A percentile compares a stretch with the other conserved stretches of the same genome.
Evolutionary conservation across 192 early-diverging fungal species (phyloP).

Genomic region (Dissophora ornata): DNA sequence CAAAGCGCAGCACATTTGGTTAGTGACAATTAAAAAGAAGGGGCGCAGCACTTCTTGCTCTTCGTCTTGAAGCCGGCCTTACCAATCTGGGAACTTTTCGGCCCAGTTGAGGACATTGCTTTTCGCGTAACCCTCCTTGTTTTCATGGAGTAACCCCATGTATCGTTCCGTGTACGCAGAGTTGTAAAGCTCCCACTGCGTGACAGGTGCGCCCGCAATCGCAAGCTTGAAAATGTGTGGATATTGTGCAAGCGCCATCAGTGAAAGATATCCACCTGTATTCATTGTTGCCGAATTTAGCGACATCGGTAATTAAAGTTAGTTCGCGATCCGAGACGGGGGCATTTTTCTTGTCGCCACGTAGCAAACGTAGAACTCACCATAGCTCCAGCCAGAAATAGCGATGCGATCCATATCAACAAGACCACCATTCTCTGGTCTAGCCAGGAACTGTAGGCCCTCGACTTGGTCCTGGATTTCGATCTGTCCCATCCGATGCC

Average conservation of each 20-base stretch:
- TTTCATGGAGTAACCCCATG: conserved; percentile 65
- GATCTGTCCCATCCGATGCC: conserved; percentile 65
- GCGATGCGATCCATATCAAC: conserved; percentile 72
- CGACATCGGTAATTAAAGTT: too few species aligned
- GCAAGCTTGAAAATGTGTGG: conserved; percentile 70
- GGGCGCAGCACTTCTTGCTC: background rate
- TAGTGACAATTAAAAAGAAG: background rate
- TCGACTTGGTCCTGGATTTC: conserved; percentile 75
- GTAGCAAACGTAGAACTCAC: background rate
- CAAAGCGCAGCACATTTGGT: background rate
- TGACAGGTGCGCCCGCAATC: conserved; percentile 78
- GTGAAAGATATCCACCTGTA: conserved; percentile 71
- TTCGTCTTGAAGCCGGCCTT: too few species aligned
- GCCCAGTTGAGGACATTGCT: conserved; percentile 65
- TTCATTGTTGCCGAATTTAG: too few species aligned
- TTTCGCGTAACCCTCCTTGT: conserved; percentile 59
- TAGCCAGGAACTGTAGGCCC: conserved; percentile 57
- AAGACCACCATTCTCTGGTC: conserved; percentile 57
- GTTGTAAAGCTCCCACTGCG: conserved; percentile 80
- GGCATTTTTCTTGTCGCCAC: too few species aligned
- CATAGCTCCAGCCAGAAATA: conserved; percentile 82
- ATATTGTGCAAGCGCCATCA: conserved; percentile 71
- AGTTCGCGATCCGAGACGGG: too few species aligned
- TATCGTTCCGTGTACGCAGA: conserved; percentile 81
- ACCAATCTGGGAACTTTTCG: conserved; percentile 69